phyloP scores from a whole-genome alignment of 352 stramenopile species.

The Halophytophthora polymorphica region DNA sequence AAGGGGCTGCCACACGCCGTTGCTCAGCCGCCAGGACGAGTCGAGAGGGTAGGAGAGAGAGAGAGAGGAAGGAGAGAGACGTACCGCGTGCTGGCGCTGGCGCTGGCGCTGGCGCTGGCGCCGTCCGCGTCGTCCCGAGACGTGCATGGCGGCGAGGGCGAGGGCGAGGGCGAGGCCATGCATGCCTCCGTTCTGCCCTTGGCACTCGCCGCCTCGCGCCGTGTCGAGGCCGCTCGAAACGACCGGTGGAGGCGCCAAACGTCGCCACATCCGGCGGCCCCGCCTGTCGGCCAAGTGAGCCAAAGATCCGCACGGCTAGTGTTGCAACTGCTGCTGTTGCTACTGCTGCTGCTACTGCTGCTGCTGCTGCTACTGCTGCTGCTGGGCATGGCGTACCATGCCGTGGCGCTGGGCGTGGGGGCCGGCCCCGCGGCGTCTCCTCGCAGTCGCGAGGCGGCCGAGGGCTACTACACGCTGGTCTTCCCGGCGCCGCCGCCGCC shows the following conservation, averaged over 20 bases:
- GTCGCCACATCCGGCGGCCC: too few species aligned
- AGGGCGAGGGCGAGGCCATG: conserved; percentile 35
- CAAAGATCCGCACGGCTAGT: too few species aligned
- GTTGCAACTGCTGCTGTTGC: too few species aligned
- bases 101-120: background rate
- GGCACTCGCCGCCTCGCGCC: conserved; percentile 11
- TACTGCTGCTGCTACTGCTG: too few species aligned
- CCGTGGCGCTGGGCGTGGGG: conserved; percentile 33
- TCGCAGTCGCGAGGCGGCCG: conserved; percentile 25
- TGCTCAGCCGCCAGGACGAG: background rate
- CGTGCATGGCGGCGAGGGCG: conserved; percentile 25
- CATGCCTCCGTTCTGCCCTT: conserved; percentile 19
- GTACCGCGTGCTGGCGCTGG: conserved; percentile 18
- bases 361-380: too few species aligned
- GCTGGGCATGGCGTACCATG: conserved; percentile 35
- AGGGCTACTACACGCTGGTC: conserved; percentile 64
- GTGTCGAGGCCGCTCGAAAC: conserved; percentile 3
- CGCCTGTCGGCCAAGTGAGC: too few species aligned
- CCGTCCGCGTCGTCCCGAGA: conserved; percentile 17
- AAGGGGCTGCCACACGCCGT: conserved; percentile 34
- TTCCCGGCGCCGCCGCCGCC: conserved; percentile 26
- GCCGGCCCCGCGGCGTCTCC: conserved; percentile 45
- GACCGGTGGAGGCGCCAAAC: background rate
- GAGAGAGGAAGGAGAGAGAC: conserved; percentile 4
- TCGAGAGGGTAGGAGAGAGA: background rate